A percentile compares a stretch with the other conserved stretches of the same genome.
Evolutionary conservation across 225 moss, liverwort and hornwort genomes (phyloP).

Genomic region (Pseudisothecium myosuroides): DNA sequence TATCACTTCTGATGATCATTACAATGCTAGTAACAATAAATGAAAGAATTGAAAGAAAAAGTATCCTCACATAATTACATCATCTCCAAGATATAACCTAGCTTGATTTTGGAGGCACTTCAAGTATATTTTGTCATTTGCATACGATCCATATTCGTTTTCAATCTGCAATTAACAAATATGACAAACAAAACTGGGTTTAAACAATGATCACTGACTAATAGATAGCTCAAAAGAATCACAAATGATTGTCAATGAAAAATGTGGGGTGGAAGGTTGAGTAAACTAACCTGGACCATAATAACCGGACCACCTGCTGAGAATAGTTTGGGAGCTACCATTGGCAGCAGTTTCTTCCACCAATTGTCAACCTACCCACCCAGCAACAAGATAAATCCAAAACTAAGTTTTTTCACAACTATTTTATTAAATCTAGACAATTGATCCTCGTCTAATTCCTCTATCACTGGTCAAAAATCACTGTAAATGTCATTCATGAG

Average conservation of each 20-base stretch:
- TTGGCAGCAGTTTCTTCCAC: slow-evolving; percentile 66
- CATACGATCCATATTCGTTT: slow-evolving; percentile 83
- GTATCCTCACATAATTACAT: slow-evolving; percentile 47
- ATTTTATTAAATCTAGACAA: background rate
- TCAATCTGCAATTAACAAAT: slow-evolving; percentile 44
- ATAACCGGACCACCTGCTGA: slow-evolving; percentile 59
- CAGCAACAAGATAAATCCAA: background rate
- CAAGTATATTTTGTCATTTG: slow-evolving; percentile 53
- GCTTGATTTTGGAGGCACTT: slow-evolving; percentile 53
- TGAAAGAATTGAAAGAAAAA: background rate
- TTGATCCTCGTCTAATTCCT: background rate
- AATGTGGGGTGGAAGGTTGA: background rate
- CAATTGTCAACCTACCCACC: slow-evolving; percentile 55
- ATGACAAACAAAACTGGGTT: background rate
- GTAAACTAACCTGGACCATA: slow-evolving; percentile 60
- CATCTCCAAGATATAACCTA: slow-evolving; percentile 47
- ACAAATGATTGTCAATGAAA: background rate
- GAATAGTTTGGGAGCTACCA: slow-evolving; percentile 40
- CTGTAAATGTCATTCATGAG: background rate
- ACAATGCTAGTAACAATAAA: background rate
- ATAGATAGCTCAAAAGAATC: background rate
- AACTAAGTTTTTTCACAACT: background rate
- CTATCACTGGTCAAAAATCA: background rate
- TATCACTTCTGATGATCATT: background rate
- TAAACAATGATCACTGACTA: background rate